Base-by-base conservation (phyloP, 805 yeast genomes). In the Cyberlindnera subsufficiens region DNA sequence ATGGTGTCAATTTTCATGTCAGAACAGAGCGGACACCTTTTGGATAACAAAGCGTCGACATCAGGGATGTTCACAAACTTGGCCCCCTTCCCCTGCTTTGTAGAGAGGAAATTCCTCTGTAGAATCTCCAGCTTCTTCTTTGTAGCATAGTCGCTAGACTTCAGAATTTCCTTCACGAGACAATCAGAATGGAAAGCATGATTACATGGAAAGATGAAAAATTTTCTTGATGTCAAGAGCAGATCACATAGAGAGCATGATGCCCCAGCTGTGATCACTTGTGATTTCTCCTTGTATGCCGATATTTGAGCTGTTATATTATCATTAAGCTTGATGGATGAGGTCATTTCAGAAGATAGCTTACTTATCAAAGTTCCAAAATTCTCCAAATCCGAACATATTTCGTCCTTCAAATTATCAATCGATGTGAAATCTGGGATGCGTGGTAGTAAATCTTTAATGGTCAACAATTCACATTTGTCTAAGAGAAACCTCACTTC, bases 111-210 rank as follows among this genome's bases (percentile, higher is more conserved):
- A 32, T 64, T 64, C 25, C 59, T 54, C 32, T 68, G 65, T 34
- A 81, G 64, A 41, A 69, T 73, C 44, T 78, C 78, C 43, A 86
- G 75, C 29, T 76, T 68, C 55, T 77, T 80, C 58, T 82, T 81
- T 40, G 82, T 71, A 32, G 78, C 71, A 58, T 81, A 82, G 51
- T 87, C 88, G 35, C 79, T 80, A 27, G 83, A 79, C 30, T 69
- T 68, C 40, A 82, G 57, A 30, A 84, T 76, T 32, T 67, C 67
- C 43, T 76, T 74, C 6, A 84, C 75, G n/a, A 88, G 61, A 65
- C 99, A 93, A 58, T 89, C 96, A 40, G 80, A 81, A 58, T 93
- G 98, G 64, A 86, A 85, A 5, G 86, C 78, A 60, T 93, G 99
- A 43, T 77, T 83, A 59, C 99, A 93, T 0, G 96, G 96, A 57